A percentile compares a stretch with the other conserved stretches of the same genome.
Conservation (phyloP, 2,329 filamentous ascomycete species). For the Apiospora kogelbergensis region DNA sequence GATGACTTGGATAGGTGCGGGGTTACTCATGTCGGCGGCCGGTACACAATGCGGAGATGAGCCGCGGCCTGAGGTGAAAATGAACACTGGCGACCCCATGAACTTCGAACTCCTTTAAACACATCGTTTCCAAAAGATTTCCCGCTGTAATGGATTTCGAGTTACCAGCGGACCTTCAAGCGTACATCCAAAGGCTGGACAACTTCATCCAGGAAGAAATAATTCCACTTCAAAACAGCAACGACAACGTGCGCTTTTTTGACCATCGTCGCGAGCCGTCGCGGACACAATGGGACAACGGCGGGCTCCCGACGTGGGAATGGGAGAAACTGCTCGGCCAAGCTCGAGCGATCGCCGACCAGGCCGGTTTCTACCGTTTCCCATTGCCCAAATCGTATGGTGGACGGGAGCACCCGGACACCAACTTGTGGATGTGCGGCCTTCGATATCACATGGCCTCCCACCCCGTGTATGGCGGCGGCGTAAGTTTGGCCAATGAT, state of each 20-base stretch:
- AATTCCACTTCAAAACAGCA: constrained; percentile 50
- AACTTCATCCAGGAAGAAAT: constrained; percentile 57
- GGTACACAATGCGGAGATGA: neutral
- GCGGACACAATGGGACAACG: constrained; percentile 60
- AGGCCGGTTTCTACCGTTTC: constrained; percentile 61
- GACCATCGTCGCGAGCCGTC: constrained; percentile 63
- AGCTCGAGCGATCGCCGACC: constrained; percentile 51
- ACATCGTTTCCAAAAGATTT: too few relatives aligned
- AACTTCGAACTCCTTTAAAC: neutral
- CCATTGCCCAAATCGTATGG: constrained; percentile 48
- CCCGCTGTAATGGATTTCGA: constrained; percentile 19
- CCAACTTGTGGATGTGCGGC: constrained; percentile 64
- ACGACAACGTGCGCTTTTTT: constrained; percentile 65
- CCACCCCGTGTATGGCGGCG: constrained; percentile 44
- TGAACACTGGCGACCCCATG: too few relatives aligned
- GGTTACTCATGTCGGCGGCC: neutral
- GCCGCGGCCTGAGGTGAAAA: neutral
- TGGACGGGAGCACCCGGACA: constrained; percentile 39
- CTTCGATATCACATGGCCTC: constrained; percentile 59
- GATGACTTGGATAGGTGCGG: neutral
- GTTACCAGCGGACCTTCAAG: constrained; percentile 18
- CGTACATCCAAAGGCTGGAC: constrained; percentile 46
- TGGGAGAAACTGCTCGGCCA: constrained; percentile 57
- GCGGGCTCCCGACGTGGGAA: constrained; percentile 55
- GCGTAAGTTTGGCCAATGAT: constrained; percentile 62